Base-by-base conservation (phyloP, 2,329 filamentous ascomycete species). In the Cytospora chrysosperma region DNA sequence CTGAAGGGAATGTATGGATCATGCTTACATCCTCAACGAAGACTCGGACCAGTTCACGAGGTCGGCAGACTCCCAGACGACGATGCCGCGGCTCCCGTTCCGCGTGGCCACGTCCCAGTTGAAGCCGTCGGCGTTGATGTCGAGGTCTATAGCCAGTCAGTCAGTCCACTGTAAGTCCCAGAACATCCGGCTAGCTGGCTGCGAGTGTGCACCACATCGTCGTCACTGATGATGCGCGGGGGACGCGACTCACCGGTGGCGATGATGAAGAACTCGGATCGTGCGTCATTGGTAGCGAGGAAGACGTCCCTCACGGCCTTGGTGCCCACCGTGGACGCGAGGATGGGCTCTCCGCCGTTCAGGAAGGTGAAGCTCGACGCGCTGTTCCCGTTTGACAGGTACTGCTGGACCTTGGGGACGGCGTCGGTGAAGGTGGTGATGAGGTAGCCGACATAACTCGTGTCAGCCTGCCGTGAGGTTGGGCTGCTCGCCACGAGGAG, bases 11-110 rank as follows among this genome's bases (percentile, higher is more conserved):
- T n/a, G n/a, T 19, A 9, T 13, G 13, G 12, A 12, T 30, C 4
- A 55, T 47, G 43, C 69, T 37, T 59, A 72, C 71, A 63, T 71
- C 47, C 50, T 66, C 2, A 69, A 19, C 1, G 64, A 63, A 5
- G 71, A 68, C 15, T 64, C 64, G 12, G 75, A 75, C 75, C 75
- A 77, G 57, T 74, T 67, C 2, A 76, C 69, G 10, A 76, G 61
- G 56, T 77, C 68, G 24, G 69, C 68, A 0, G 75, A 77, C 17
- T 70, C 74, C 75, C 75, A 77, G 4, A 77, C 68, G 9, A 77
- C 73, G 32, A 77, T 68, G 0, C 74, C 73, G 0, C 71, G 73
- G 56, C 75, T 77, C 12, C 75, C 75, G 0, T 70, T 69, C 19
- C 75, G 71, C 1, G 74, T 76, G 0, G 73, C 75, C 50, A 59